A percentile compares a stretch with the other conserved stretches of the same genome.
Conservation (phyloP, 108 stramenopile species). For the Skeletonema marinoi region DNA sequence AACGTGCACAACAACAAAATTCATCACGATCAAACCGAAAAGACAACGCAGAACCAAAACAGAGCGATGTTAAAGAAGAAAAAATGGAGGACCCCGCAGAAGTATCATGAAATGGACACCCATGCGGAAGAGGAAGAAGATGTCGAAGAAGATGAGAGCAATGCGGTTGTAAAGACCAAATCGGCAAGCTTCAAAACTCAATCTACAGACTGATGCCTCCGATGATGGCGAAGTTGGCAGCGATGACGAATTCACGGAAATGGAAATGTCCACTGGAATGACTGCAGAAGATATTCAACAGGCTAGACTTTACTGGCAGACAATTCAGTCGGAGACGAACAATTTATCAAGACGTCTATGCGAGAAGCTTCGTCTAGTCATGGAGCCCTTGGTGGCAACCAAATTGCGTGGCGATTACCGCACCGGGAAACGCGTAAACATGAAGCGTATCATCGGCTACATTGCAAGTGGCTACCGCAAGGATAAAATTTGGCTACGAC, state of each 20-base stretch:
- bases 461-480: conserved; percentile 98
- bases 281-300: conserved; percentile 44
- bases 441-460: conserved; percentile 98
- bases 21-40: conserved; percentile 21
- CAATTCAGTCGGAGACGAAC: conserved; percentile 79
- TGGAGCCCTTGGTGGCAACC: conserved; percentile 96
- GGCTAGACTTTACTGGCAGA: conserved; percentile 67
- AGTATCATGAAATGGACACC: conserved; percentile 2
- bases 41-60: conserved; percentile 22
- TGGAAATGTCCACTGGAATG: conserved; percentile 44
- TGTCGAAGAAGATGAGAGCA: conserved; percentile 24
- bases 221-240: conserved; percentile 48
- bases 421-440: conserved; percentile 98
- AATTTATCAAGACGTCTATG: conserved; percentile 88
- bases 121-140: conserved; percentile 20
- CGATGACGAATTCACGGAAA: conserved; percentile 46
- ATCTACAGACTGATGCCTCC: conserved; percentile 9
- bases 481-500: conserved; percentile 99
- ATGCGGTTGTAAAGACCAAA: neutral
- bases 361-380: conserved; percentile 95
- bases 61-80: conserved; percentile 32
- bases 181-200: conserved; percentile 35
- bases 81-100: conserved; percentile 22
- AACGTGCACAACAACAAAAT: conserved; percentile 21
- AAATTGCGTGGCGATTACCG: conserved; percentile 97